These are phyloP conservation scores for Cymbopogon flexuosus DNA, from an alignment of 202 grass and related monocot species.

Conservation along the genomic window DNA sequence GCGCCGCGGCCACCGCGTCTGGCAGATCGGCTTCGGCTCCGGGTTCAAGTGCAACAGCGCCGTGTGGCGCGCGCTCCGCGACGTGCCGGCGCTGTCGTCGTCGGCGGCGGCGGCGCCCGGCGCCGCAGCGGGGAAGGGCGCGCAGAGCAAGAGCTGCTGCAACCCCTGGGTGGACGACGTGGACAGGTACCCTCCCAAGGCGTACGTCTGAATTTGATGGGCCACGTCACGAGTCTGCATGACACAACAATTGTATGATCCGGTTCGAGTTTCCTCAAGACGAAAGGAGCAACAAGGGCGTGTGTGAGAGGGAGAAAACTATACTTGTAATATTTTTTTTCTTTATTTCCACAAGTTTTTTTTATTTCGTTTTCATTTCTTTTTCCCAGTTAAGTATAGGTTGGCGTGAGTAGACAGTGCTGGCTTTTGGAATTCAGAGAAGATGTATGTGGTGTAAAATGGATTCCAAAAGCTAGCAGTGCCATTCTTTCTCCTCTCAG, in stretches of 20 bases:
- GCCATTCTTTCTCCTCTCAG: conserved; percentile 10
- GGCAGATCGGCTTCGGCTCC: conserved; percentile 91
- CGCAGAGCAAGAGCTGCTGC: conserved; percentile 23
- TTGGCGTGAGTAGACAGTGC: conserved; percentile 19
- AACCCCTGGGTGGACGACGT: conserved; percentile 86
- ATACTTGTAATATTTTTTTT: not conserved
- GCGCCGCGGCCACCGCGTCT: conserved; percentile 63
- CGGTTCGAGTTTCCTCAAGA: conserved; percentile 24
- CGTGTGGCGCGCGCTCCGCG: conserved; percentile 70
- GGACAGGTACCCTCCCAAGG: conserved; percentile 67
- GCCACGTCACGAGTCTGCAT: not conserved
- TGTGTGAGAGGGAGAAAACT: not conserved
- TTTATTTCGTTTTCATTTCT: not conserved
- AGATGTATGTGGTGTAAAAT: conserved; percentile 7
- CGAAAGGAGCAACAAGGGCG: not conserved
- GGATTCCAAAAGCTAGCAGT: conserved; percentile 44
- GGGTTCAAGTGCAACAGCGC: conserved; percentile 99
- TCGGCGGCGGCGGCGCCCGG: not conserved
- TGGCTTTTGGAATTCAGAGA: conserved; percentile 38
- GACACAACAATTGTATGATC: conserved; percentile 33
- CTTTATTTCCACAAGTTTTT: not conserved
- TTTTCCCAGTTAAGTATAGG: conserved; percentile 2
- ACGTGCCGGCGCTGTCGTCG: conserved; percentile 51
- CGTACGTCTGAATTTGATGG: conserved; percentile 31
- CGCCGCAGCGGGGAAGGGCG: not conserved